phyloP scores from a whole-genome alignment of 306 rosid species.

The Cicer yamashitae region DNA sequence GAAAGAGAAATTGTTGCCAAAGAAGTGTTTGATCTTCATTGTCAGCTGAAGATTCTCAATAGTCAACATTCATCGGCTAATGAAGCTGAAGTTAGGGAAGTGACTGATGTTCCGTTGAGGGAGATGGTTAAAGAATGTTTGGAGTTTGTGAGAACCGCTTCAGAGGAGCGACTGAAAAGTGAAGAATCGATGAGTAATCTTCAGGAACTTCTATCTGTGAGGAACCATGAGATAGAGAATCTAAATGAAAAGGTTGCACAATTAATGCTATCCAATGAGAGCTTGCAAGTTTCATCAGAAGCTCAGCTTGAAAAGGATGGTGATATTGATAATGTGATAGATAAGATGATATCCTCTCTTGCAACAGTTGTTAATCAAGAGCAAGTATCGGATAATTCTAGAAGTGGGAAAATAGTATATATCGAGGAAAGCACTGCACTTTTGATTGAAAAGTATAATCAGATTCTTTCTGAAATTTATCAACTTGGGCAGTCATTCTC shows the following conservation, averaged over 20 bases:
- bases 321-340: conserved; percentile 52
- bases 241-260: conserved; percentile 66
- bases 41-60: conserved; percentile 63
- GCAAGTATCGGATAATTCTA: conserved; percentile 57
- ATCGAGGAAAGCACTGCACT: conserved; percentile 63
- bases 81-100: conserved; percentile 49
- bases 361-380: conserved; percentile 58
- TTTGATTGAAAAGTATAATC: conserved; percentile 63
- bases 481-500: conserved; percentile 64
- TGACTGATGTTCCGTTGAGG: conserved; percentile 45
- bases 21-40: conserved; percentile 59
- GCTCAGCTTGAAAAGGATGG: conserved; percentile 55
- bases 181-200: conserved; percentile 57
- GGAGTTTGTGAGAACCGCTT: conserved; percentile 54
- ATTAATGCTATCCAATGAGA: conserved; percentile 52
- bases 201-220: conserved; percentile 50
- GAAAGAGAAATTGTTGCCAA: conserved; percentile 59
- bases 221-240: conserved; percentile 76
- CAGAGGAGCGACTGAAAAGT: conserved; percentile 52
- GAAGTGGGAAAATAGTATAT: conserved; percentile 57
- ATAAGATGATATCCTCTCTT: conserved; percentile 65
- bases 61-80: conserved; percentile 39
- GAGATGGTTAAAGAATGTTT: conserved; percentile 66
- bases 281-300: conserved; percentile 48
- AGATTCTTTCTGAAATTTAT: conserved; percentile 66